These are phyloP conservation scores for Colletotrichum falcatum DNA, from an alignment of 2,329 filamentous ascomycete genomes.

Conservation along the genomic window DNA sequence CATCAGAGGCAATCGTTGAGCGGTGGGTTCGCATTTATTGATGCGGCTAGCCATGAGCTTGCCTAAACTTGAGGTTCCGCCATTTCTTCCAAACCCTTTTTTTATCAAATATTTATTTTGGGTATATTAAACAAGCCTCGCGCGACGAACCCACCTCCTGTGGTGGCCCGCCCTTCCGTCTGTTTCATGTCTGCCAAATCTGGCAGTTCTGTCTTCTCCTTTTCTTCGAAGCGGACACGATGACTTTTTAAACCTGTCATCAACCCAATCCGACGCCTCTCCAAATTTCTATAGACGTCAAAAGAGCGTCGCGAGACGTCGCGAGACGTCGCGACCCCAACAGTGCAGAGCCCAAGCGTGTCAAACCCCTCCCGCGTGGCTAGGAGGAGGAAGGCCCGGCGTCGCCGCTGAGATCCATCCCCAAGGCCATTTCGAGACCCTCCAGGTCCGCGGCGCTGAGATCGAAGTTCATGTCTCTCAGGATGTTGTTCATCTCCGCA, in stretches of 20 bases:
- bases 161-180: background rate
- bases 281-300: too few relatives aligned
- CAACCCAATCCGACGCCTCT: background rate
- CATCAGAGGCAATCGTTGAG: background rate
- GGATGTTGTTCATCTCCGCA: constrained; percentile 54
- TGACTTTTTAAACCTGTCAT: too few relatives aligned
- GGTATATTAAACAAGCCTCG: background rate
- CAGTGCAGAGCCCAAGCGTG: background rate
- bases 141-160: background rate
- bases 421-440: constrained; percentile 37
- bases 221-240: background rate
- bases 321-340: background rate
- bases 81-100: background rate
- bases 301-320: too few relatives aligned
- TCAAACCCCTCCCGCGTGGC: background rate
- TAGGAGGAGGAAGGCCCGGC: constrained; percentile 12
- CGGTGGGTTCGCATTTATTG: background rate
- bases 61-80: too few relatives aligned
- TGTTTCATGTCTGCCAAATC: background rate
- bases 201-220: background rate
- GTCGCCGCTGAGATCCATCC: constrained; percentile 27
- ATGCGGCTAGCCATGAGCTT: background rate
- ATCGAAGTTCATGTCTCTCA: constrained; percentile 59
- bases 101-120: background rate
- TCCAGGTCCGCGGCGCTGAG: constrained; percentile 47